Evolutionary conservation across 352 stramenopile genomes (phyloP).

Genomic region (Globisporangium radiosum): DNA sequence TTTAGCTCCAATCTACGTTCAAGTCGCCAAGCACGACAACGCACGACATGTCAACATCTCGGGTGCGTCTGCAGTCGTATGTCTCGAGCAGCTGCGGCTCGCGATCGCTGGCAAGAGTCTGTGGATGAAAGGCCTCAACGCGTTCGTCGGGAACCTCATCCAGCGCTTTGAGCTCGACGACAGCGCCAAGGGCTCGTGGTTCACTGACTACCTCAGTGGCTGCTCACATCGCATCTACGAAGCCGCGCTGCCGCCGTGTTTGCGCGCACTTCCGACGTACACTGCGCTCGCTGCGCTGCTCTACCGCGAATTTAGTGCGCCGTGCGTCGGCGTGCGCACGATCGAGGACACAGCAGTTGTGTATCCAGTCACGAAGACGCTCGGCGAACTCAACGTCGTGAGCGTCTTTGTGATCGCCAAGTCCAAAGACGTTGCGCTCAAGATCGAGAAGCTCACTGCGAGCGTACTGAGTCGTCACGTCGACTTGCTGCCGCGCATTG

Average conservation of each 20-base stretch:
- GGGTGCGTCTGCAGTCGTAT: constrained; percentile 60
- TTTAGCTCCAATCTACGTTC: constrained; percentile 57
- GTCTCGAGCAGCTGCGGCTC: constrained; percentile 67
- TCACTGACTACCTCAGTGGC: constrained; percentile 53
- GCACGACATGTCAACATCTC: constrained; percentile 68
- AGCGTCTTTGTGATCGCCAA: constrained; percentile 62
- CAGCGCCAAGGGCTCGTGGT: constrained; percentile 49
- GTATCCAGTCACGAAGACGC: constrained; percentile 40
- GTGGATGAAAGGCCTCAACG: constrained; percentile 63
- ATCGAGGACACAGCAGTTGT: constrained; percentile 41
- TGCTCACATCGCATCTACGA: constrained; percentile 58
- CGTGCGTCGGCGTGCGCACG: constrained; percentile 49
- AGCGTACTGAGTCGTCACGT: constrained; percentile 36
- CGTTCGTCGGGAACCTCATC: constrained; percentile 74
- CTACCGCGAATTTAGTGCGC: constrained; percentile 57
- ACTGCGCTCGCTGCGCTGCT: constrained; percentile 40
- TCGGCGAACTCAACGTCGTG: constrained; percentile 39
- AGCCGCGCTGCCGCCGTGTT: constrained; percentile 39
- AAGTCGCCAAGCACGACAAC: constrained; percentile 77
- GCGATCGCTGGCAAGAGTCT: constrained; percentile 68
- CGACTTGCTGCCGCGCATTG: constrained; percentile 41
- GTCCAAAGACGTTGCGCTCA: constrained; percentile 31
- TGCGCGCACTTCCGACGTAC: constrained; percentile 46
- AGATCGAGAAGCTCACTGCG: constrained; percentile 51
- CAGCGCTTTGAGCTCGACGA: constrained; percentile 34